These are phyloP conservation scores for Cyberlindnera saturnus DNA, from an alignment of 805 yeast species.

Conservation along the genomic window DNA sequence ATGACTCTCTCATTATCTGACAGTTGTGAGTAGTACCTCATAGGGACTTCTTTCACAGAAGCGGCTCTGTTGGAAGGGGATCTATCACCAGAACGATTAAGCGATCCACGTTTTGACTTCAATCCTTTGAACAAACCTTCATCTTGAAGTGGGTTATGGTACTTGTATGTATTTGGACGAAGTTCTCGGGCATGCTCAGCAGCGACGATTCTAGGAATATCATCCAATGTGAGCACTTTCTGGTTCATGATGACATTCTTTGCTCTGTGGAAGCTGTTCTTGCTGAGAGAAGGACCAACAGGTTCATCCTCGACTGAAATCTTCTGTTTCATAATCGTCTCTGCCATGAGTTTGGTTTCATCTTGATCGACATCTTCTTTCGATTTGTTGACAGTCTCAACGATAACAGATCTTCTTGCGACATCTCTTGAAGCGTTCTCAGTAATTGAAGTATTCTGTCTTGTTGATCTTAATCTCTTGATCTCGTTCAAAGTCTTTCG, in stretches of 20 bases:
- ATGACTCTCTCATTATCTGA: slow-evolving; percentile 50
- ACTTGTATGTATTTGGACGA: slow-evolving; percentile 87
- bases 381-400: slow-evolving; percentile 28
- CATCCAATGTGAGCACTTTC: slow-evolving; percentile 85
- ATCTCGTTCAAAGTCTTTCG: slow-evolving; percentile 70
- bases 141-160: slow-evolving; percentile 43
- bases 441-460: slow-evolving; percentile 57
- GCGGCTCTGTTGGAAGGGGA: slow-evolving; percentile 7
- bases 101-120: slow-evolving; percentile 17
- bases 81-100: slow-evolving; percentile 4
- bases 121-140: slow-evolving; percentile 15
- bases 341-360: slow-evolving; percentile 8
- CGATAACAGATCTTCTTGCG: slow-evolving; percentile 64
- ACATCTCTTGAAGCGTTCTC: slow-evolving; percentile 44
- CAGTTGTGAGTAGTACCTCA: slow-evolving; percentile 61
- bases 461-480: slow-evolving; percentile 63
- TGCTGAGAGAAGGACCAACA: slow-evolving; percentile 50
- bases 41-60: slow-evolving; percentile 4
- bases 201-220: slow-evolving; percentile 94
- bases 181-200: slow-evolving; percentile 94
- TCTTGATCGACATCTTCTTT: slow-evolving; percentile 3
- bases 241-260: slow-evolving; percentile 72
- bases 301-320: slow-evolving; percentile 28
- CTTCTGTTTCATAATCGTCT: slow-evolving; percentile 20
- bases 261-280: slow-evolving; percentile 50